Base-by-base conservation (phyloP, 2,329 filamentous ascomycete genomes). In the Leptosphaerulina australis region DNA sequence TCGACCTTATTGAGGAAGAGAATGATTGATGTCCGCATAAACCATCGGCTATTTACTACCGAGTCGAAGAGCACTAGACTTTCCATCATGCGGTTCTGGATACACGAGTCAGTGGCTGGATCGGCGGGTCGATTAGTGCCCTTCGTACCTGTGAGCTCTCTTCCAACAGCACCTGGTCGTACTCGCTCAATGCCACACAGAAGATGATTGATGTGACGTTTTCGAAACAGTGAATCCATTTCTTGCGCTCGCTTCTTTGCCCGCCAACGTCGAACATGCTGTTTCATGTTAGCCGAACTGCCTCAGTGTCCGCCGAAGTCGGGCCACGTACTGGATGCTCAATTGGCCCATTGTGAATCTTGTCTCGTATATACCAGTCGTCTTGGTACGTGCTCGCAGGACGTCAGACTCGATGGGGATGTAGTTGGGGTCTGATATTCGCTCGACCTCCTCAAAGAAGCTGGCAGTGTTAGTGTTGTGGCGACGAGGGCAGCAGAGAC, bases 211-310 rank as follows among this genome's bases (percentile, higher is more conserved):
- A 97, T 33, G 94, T 99, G 66, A 99, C 94, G 66, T 97, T 97
- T 75, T 99, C 94, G 74, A 99, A 99, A 78, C 94, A 99, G 77
- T 99, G 94, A 70, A 99, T 99, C 94, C 94, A 99, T 79, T 99
- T 99, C 81, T 99, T 99, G 56, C 94, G 85, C 76, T 99, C 94
- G 74, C 93, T 97, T 70, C 94, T 82, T 76, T 99, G 94, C 18
- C 94, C 94, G 56, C 94, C 94, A 4, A 99, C 94, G 73, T 99
- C 94, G 71, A 99, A 99, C 94, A 99, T 99, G 78, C 93, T 97
- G 69, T 59, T 67, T 63, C 60, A 66, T 22, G 58, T 68, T 69
- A 71, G 67, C 61, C 45, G 49, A 59, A 54, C 35, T 30, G 52
- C 41, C 28, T 46, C 48, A 43, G 30, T 22, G 53, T 66, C 65